Evolutionary conservation across 2,329 filamentous ascomycete species (phyloP).

Genomic region (Pseudogymnoascus sp.): DNA sequence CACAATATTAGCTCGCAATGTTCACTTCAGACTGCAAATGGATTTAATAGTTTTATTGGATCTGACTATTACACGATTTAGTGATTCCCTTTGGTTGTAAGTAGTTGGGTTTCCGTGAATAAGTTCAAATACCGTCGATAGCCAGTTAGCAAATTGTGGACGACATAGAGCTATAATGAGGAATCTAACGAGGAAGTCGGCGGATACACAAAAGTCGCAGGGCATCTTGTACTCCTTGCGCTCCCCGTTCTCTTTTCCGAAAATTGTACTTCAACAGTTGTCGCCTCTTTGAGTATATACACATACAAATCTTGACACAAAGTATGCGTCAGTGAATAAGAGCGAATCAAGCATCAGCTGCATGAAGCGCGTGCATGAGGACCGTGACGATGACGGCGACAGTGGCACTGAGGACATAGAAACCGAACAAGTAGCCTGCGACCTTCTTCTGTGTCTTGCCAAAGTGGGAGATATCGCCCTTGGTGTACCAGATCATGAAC

Average conservation of each 20-base stretch:
- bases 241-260: background rate
- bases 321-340: background rate
- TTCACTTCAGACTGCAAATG: background rate
- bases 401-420: background rate
- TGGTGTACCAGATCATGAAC: constrained; percentile 21
- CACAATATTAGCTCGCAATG: background rate
- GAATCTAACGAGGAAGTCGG: background rate
- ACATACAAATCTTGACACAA: background rate
- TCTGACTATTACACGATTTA: constrained; percentile 4
- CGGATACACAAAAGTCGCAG: background rate
- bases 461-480: constrained; percentile 20
- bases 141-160: constrained; percentile 6
- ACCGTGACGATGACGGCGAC: background rate
- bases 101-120: background rate
- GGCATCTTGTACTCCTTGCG: background rate
- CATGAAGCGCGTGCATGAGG: background rate
- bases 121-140: background rate
- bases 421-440: constrained; percentile 4
- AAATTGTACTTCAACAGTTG: background rate
- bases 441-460: constrained; percentile 18
- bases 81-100: background rate
- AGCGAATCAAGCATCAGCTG: background rate
- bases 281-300: constrained; percentile 7
- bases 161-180: background rate
- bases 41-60: constrained; percentile 5